Conservation (phyloP, 2,329 filamentous ascomycete species). For the Macrophomina pseudophaseolina region DNA sequence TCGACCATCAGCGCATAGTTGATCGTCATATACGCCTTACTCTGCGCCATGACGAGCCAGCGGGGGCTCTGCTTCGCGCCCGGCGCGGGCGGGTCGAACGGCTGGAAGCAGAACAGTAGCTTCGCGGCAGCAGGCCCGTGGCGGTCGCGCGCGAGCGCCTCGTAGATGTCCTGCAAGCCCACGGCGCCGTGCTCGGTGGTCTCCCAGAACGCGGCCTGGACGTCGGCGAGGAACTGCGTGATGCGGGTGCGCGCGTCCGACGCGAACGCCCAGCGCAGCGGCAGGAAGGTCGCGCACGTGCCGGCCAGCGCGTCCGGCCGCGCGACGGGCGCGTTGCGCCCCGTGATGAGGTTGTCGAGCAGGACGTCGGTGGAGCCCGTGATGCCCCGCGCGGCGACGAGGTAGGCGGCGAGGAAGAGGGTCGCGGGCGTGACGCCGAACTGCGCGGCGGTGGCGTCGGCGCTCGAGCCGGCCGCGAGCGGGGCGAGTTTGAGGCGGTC, state of each 20-base stretch:
- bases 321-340: constrained; percentile 44
- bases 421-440: constrained; percentile 40
- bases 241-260: background rate
- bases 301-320: constrained; percentile 44
- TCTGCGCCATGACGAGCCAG: constrained; percentile 31
- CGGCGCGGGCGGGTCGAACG: constrained; percentile 37
- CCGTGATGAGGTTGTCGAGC: constrained; percentile 41
- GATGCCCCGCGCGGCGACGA: constrained; percentile 24
- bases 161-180: constrained; percentile 37
- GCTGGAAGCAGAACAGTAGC: constrained; percentile 41
- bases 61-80: constrained; percentile 12
- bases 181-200: constrained; percentile 38
- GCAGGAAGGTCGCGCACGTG: constrained; percentile 47
- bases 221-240: constrained; percentile 30
- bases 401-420: constrained; percentile 45
- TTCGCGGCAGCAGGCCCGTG: constrained; percentile 21
- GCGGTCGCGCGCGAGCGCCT: constrained; percentile 30
- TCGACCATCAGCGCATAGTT: constrained; percentile 29
- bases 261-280: constrained; percentile 35
- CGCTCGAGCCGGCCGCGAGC: constrained; percentile 5
- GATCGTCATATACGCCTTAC: constrained; percentile 25
- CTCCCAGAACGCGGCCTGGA: constrained; percentile 35
- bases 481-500: background rate
- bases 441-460: constrained; percentile 30
- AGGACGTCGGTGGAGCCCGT: constrained; percentile 30